A percentile compares a stretch with the other conserved stretches of the same genome.
Evolutionary conservation across 371 early-diverging fungal genomes (phyloP).

Genomic region (Rhizopus delemar): DNA sequence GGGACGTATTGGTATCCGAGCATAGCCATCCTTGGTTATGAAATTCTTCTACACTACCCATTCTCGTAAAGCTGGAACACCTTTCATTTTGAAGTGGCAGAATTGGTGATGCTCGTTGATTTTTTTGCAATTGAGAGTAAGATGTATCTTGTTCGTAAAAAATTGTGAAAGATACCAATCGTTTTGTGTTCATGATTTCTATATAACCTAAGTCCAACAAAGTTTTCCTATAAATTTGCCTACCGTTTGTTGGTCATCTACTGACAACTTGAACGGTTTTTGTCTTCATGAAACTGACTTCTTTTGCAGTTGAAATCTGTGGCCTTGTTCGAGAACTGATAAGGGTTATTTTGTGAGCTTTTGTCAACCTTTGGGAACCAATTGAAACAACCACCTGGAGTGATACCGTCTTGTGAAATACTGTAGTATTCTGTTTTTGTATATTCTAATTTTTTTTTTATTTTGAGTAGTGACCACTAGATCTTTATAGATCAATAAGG

Average conservation of each 20-base stretch:
- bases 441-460: neutral
- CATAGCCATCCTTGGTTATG: conserved; percentile 21
- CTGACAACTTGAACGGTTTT: neutral
- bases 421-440: neutral
- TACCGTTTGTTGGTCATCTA: neutral
- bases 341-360: neutral
- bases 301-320: neutral
- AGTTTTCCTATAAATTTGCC: neutral
- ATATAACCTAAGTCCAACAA: neutral
- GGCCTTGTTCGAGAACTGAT: neutral
- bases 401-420: conserved; percentile 2
- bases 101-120: conserved; percentile 37
- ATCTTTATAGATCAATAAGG: no score
- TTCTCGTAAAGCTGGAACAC: conserved; percentile 32
- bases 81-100: conserved; percentile 27
- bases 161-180: neutral
- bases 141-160: neutral
- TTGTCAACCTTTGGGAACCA: neutral
- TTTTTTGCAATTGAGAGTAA: conserved; percentile 33
- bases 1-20: neutral
- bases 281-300: neutral
- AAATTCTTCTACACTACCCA: conserved; percentile 30
- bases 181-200: neutral
- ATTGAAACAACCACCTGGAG: neutral
- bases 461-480: no score